These are phyloP conservation scores for Populus alba DNA, from an alignment of 345 rosid species.

Conservation along the genomic window DNA sequence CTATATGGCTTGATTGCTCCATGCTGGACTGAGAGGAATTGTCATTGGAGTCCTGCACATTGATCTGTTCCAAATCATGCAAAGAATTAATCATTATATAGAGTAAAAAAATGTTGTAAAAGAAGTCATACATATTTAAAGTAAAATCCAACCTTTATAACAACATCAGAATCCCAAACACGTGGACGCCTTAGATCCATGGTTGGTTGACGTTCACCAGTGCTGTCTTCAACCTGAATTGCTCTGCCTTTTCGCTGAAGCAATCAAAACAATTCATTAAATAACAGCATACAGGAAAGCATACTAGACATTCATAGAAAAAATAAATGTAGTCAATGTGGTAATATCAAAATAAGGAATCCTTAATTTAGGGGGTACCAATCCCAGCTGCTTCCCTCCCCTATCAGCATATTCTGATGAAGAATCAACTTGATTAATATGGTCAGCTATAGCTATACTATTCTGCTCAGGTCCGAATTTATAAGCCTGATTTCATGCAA, in stretches of 20 bases:
- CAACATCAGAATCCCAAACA: slow-evolving; percentile 53
- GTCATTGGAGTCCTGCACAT: slow-evolving; percentile 43
- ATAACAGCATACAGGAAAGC: slow-evolving; percentile 2
- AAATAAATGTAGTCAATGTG: not conserved
- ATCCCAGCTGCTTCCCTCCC: slow-evolving; percentile 17
- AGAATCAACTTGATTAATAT: slow-evolving; percentile 9
- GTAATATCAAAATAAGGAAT: not conserved
- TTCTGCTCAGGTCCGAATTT: slow-evolving; percentile 16
- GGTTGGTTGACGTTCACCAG: slow-evolving; percentile 53
- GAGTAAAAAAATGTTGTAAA: slow-evolving; percentile 2
- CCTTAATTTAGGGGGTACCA: slow-evolving; percentile 20
- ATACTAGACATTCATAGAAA: not conserved
- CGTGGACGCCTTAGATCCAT: slow-evolving; percentile 38
- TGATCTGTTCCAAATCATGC: slow-evolving; percentile 41
- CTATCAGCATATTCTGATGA: slow-evolving; percentile 19
- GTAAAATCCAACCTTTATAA: slow-evolving; percentile 51
- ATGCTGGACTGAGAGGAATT: slow-evolving; percentile 28
- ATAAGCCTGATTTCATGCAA: slow-evolving; percentile 23
- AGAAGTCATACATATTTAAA: slow-evolving; percentile 8
- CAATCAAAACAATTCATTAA: not conserved
- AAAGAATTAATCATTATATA: slow-evolving; percentile 14
- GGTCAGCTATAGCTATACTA: slow-evolving; percentile 18
- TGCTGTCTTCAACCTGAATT: slow-evolving; percentile 54
- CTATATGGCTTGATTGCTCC: slow-evolving; percentile 27
- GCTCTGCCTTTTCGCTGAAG: slow-evolving; percentile 55